Base-by-base conservation (phyloP, 148 eudicot species). In the Persicaria maculosa region DNA sequence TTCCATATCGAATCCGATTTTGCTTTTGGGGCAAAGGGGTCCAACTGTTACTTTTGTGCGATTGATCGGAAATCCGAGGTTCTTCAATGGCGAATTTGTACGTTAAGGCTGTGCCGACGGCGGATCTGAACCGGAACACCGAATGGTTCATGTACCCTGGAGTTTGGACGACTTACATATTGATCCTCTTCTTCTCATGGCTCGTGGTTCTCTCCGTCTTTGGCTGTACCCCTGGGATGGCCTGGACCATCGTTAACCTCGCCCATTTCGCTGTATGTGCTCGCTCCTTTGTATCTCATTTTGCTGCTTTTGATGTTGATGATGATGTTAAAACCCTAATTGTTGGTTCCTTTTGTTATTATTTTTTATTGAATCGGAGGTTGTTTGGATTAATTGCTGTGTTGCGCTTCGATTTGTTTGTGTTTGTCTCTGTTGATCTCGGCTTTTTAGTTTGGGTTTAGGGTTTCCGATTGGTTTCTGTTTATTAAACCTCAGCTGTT, bases 121-220 rank as follows among this genome's bases (percentile, higher is more conserved):
- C 84, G 87, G 97, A 92, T 90, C 88, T 88, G 77, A 92, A 92
- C 72, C 76, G 88, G 77, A 91, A 91, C 76, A 91, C 97, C 47
- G 97, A 91, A 76, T 91, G 97, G 97, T 91, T 91, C 76, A 91
- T 85, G 69, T 91, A 91, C 57, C 97, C 97, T 0, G 97, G 97
- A 5, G 97, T 92, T 6, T 92, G 97, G 97, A 92, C 95, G 5
- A 86, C 88, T 0, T 92, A 92, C 70, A 92, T 92, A 22, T 81
- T 90, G 76, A 82, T 92, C 62, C 77, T 90, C 17, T 92, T 92
- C 82, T 86, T 92, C 80, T 76, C 91, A 0, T 92, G 97, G 97
- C 88, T 92, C 72, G 61, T 88, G 31, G 88, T 92, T 40, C 88
- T 92, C 68, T 90, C 97, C 50, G 58, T 92, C 74, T 86, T 83